A percentile compares a stretch with the other conserved stretches of the same genome.
phyloP scores from a whole-genome alignment of 179 eudicot genomes.

The Heliamphora pulchella region DNA sequence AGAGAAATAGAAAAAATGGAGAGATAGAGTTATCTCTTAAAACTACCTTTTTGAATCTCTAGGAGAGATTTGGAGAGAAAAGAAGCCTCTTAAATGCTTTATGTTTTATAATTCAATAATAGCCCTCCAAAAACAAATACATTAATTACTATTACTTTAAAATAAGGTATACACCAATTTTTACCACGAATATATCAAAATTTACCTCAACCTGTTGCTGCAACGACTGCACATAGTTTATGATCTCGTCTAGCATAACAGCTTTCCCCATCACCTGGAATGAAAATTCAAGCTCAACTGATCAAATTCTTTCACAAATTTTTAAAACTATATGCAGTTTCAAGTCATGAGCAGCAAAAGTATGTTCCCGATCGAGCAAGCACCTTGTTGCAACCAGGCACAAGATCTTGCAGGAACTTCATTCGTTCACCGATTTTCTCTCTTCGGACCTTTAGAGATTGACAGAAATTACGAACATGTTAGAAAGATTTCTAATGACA shows the following conservation, averaged over 20 bases:
- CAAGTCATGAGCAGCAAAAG: background rate
- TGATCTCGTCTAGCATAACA: constrained; percentile 40
- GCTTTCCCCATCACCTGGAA: constrained; percentile 37
- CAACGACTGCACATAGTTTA: constrained; percentile 39
- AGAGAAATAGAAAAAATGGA: too few species aligned
- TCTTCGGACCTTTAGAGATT: constrained; percentile 53
- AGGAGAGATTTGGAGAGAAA: too few species aligned
- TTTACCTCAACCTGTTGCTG: constrained; percentile 37
- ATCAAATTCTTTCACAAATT: background rate
- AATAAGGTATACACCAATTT: too few species aligned
- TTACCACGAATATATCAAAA: background rate
- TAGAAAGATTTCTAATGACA: background rate
- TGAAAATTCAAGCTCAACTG: constrained; percentile 9
- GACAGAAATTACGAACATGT: background rate
- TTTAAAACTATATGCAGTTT: too few species aligned
- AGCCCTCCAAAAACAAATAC: too few species aligned
- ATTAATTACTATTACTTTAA: too few species aligned
- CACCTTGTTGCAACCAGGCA: constrained; percentile 96
- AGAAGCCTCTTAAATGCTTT: too few species aligned
- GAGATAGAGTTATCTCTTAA: too few species aligned
- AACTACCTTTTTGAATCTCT: too few species aligned
- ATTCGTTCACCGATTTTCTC: constrained; percentile 93
- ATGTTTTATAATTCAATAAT: too few species aligned
- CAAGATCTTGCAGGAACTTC: constrained; percentile 92
- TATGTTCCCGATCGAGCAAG: background rate